Evolutionary conservation across 345 rosid species (phyloP), one percentile per base, ranked within the genome.

Genomic region (Populus deltoides): DNA sequence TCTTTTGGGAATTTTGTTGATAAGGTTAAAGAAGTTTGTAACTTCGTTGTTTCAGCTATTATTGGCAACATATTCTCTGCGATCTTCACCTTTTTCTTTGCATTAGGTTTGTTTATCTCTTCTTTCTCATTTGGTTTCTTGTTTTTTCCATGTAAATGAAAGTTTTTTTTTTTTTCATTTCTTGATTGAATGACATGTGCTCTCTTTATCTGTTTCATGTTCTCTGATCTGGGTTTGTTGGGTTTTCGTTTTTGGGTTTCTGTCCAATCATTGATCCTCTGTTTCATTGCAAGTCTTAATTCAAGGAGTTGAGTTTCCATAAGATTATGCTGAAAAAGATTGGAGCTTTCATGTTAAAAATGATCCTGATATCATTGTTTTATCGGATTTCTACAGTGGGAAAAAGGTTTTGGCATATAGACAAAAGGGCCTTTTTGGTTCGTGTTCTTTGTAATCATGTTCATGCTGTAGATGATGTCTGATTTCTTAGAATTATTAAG

Each of bases 21-120:
- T 15, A 90, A 89, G 87, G 87, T 91, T 57, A 89, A 85, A 77
- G 88, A 89, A 66, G 86, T 87, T 74, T 89, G 83, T 85, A 83
- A 82, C 78, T 91, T 90, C 80, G 94, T 93, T 6, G 84, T 93
- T 72, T 89, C 97, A 63, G 93, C 97, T 36, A 83, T 92, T 70
- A 77, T 93, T 24, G 98, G 98, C 29, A 93, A 90, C 85, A 82
- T 96, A 39, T 84, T 93, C 90, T 93, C 97, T 10, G 98, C 98
- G 68, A 88, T 96, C 89, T 88, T 96, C 84, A 96, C 98, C 77
- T 96, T 92, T 90, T 91, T 94, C 91, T 96, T 96, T 83, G 98
- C 99, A 1, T 81, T 92, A 82, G 99, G 99, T 96, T 84, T 6
- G 97, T 84, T 7, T 13, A 7, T 49, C 45, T 4, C 45, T 51